Evolutionary conservation across 1,284 basidiomycete genomes (phyloP), one percentile per base, ranked within the genome.

Genomic region (Chalciporus sp.): DNA sequence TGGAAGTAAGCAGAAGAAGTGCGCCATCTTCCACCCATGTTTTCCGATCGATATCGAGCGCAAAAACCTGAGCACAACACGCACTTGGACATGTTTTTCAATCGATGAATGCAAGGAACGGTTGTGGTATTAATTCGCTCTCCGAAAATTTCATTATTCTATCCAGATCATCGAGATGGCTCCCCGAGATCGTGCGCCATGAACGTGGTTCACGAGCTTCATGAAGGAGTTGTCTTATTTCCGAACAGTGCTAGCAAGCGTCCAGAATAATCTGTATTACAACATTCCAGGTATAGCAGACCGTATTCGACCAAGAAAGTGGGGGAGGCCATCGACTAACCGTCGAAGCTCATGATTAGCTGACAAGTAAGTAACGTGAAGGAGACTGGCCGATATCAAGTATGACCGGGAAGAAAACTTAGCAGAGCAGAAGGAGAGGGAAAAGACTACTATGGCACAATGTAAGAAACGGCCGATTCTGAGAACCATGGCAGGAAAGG

Each of bases 241-340:
- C 64, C 64, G 57, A 56, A 55, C 20, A 26, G 47, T 41, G 48
- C 28, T 62, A 33, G 31, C 14, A 47, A 23, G 28, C 20, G 60
- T 71, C 67, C 66, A 67, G 57, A 62, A 62, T 61, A 58, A 58
- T 57, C 51, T 70, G 66, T 68, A 71, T 69, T 68, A 68, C 69
- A 68, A 70, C 68, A 70, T 67, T 55, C 62, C 69, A 68, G 69
- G 66, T 71, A 68, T 68, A 58, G 68, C 69, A 68, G 64, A 56
- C 65, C 55, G 53, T 58, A 66, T 69, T 57, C 62, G 58, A 71
- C 57, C 66, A 67, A 64, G 56, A 65, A 58, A 51, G 44, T 49
- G 49, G 31, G 42, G 43, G 44, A 39, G 47, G 54, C 43, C 47
- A 47, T 56, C 52, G 53, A 58, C 66, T 45, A 49, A 39, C 51